phyloP scores from a whole-genome alignment of 2,329 filamentous ascomycete species.

The Arthrobotrys musiformis region DNA sequence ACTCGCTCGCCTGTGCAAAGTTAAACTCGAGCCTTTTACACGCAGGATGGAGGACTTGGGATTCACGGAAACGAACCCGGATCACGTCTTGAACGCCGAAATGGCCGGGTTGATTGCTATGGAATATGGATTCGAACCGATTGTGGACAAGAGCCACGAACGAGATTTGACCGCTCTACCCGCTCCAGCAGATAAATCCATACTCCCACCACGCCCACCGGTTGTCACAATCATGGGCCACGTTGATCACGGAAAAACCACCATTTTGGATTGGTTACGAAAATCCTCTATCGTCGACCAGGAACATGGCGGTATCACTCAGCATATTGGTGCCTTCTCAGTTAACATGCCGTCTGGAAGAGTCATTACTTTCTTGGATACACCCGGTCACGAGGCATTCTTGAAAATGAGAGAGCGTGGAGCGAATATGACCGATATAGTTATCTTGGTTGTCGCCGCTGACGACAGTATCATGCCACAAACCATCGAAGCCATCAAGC shows the following conservation, averaged over 20 bases:
- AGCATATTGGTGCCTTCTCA: conserved; percentile 97
- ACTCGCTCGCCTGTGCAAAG: conserved; percentile 77
- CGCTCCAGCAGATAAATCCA: conserved; percentile 73
- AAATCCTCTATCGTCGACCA: conserved; percentile 90
- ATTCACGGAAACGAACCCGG: conserved; percentile 83
- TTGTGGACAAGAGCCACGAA: conserved; percentile 73
- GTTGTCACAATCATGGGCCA: conserved; percentile 99
- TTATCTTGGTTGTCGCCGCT: conserved; percentile 92
- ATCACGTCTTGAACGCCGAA: conserved; percentile 89
- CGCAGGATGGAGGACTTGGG: conserved; percentile 82
- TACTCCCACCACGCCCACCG: conserved; percentile 80
- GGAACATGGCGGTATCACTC: conserved; percentile 96
- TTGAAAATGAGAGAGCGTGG: conserved; percentile 94
- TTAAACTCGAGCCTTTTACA: conserved; percentile 78
- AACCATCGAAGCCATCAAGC: conserved; percentile 94
- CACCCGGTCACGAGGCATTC: conserved; percentile 94
- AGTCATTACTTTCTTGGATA: conserved; percentile 95
- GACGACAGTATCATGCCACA: conserved; percentile 98
- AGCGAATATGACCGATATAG: conserved; percentile 95
- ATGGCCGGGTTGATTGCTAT: conserved; percentile 88
- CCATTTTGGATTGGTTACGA: conserved; percentile 89
- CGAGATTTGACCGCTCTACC: conserved; percentile 79
- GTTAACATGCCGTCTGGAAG: conserved; percentile 87
- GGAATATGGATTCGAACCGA: conserved; percentile 91
- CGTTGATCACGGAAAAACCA: conserved; percentile 98